Percentiles rank a stretch among this genome's conserved stretches.
Conservation (phyloP, 768 basidiomycete genomes). For the Exsudoporus frostii region DNA sequence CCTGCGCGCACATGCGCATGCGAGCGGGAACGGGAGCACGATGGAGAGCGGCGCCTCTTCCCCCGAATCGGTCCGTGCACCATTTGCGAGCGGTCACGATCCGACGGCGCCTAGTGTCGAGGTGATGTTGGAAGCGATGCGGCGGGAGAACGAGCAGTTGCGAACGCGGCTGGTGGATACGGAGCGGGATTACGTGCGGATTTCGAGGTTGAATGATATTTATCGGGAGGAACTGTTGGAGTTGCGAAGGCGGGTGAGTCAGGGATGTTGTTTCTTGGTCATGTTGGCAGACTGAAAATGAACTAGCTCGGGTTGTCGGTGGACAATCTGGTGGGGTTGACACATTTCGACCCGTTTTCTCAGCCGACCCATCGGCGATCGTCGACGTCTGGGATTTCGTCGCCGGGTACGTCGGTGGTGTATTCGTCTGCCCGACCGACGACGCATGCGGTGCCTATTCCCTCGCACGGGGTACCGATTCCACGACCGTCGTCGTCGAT, state of each 20-base stretch:
- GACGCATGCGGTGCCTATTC: slow-evolving; percentile 67
- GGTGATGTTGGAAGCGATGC: slow-evolving; percentile 70
- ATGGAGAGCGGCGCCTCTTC: not conserved
- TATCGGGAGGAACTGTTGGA: slow-evolving; percentile 84
- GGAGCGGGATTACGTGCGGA: slow-evolving; percentile 73
- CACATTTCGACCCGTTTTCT: slow-evolving; percentile 62
- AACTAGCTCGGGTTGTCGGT: slow-evolving; percentile 36
- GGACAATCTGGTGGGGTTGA: slow-evolving; percentile 74
- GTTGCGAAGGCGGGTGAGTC: slow-evolving; percentile 65
- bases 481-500: slow-evolving; percentile 67
- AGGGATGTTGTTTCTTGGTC: too few relatives aligned
- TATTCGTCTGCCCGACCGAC: slow-evolving; percentile 26
- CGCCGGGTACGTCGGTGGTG: slow-evolving; percentile 27
- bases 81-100: slow-evolving; percentile 17
- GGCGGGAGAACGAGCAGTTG: slow-evolving; percentile 75
- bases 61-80: not conserved
- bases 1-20: slow-evolving; percentile 48
- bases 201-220: slow-evolving; percentile 73
- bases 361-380: slow-evolving; percentile 67
- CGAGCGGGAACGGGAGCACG: slow-evolving; percentile 12
- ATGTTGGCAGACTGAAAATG: not conserved
- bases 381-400: slow-evolving; percentile 36
- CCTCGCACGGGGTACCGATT: slow-evolving; percentile 65
- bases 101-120: slow-evolving; percentile 44
- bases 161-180: slow-evolving; percentile 64